Evolutionary conservation across 2,329 filamentous ascomycete species (phyloP), one percentile per base, ranked within the genome.

Genomic region (Ophiostoma sp.): DNA sequence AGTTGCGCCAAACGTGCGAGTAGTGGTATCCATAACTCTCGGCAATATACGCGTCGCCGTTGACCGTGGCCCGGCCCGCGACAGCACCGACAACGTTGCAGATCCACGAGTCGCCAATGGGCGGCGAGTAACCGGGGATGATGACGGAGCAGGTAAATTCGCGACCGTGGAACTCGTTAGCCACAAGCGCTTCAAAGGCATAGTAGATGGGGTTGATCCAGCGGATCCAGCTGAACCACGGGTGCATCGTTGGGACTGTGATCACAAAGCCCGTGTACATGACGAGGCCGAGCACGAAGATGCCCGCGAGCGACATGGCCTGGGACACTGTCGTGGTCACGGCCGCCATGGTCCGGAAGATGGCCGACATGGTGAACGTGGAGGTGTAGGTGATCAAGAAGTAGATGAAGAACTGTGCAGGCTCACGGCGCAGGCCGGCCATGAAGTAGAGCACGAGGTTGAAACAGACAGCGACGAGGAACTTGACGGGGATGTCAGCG

Each of bases 361-460:
- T 84, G 87, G 92, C 93, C 58, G 89, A 92, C 90, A 95, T 95
- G 71, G 86, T 83, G 74, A 96, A 73, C 0, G 90, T 91, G 1
- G 87, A 87, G 69, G 84, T 77, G 79, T 94, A 92, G 1, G 87
- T 89, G 75, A 94, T 85, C 66, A 97, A 81, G 68, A 92, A 78
- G 83, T 92, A 96, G 79, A 93, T 89, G 82, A 97, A 97, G 82
- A 95, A 97, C 0, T 88, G 79, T 1, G 88, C 89, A 0, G 91
- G 81, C 71, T 89, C 87, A 67, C 91, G 84, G 68, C 90, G 85
- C 44, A 97, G 81, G 72, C 93, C 90, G 0, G 91, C 89, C 86
- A 97, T 88, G 78, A 97, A 97, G 79, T 97, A 97, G 3, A 97
- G 79, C 1, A 87, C 83, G 36, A 93, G 67, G 75, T 96, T 95